phyloP scores from a whole-genome alignment of 495 filamentous ascomycete genomes.

The Talaromyces trachyspermus region DNA sequence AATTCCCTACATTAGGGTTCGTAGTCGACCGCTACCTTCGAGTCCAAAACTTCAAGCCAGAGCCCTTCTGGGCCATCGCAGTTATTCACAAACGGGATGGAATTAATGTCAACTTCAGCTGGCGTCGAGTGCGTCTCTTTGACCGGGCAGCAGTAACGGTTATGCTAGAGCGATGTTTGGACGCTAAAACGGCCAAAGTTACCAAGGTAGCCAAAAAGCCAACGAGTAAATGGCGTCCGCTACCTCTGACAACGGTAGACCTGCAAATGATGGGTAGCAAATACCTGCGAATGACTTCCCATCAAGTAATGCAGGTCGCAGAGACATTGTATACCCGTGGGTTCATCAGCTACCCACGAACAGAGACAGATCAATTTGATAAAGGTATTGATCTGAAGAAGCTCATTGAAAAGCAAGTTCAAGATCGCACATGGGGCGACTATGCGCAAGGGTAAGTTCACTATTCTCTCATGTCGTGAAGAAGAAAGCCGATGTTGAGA shows the following conservation, averaged over 20 bases:
- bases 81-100: constrained; percentile 70
- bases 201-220: constrained; percentile 80
- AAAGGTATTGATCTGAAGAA: constrained; percentile 76
- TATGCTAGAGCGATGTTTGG: constrained; percentile 77
- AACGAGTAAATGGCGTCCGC: constrained; percentile 86
- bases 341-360: constrained; percentile 94
- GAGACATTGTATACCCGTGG: constrained; percentile 90
- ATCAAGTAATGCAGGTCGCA: constrained; percentile 80
- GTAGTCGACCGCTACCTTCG: constrained; percentile 92
- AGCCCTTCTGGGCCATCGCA: constrained; percentile 87
- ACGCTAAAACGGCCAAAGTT: constrained; percentile 70
- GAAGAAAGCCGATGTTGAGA: neutral
- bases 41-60: constrained; percentile 88
- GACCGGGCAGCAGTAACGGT: constrained; percentile 75
- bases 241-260: constrained; percentile 95
- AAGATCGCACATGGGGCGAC: constrained; percentile 65
- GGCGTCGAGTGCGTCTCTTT: constrained; percentile 77
- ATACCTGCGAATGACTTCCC: constrained; percentile 77
- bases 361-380: constrained; percentile 95
- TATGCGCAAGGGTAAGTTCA: constrained; percentile 59
- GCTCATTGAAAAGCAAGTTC: constrained; percentile 77
- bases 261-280: constrained; percentile 92
- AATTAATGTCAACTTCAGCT: constrained; percentile 77
- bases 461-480: neutral
- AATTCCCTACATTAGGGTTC: constrained; percentile 95